These are phyloP conservation scores for Lactarius vividus DNA, from an alignment of 768 basidiomycete species.

Conservation along the genomic window DNA sequence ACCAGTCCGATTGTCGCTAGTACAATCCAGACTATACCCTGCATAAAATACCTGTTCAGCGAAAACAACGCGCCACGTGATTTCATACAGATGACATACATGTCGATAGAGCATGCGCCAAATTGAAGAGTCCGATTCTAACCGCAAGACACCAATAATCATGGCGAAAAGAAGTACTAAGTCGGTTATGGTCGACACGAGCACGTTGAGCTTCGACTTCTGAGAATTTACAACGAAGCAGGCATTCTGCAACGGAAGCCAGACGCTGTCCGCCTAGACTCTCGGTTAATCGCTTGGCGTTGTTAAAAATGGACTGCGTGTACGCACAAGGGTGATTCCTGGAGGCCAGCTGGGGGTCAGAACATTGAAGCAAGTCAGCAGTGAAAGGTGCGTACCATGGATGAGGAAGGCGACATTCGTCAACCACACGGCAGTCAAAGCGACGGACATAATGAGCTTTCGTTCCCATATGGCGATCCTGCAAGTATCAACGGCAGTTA, in stretches of 20 bases:
- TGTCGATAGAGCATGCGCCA: slow-evolving; percentile 10
- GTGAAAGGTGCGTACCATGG: slow-evolving; percentile 3
- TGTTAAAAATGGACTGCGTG: not conserved
- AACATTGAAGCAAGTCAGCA: not conserved
- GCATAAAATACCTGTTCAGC: not conserved
- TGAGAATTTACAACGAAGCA: not conserved
- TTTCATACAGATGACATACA: not conserved
- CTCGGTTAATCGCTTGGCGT: not conserved
- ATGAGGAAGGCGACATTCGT: slow-evolving; percentile 8
- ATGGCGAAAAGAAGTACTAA: slow-evolving; percentile 5
- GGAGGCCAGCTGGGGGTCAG: not conserved
- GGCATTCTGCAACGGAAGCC: not conserved
- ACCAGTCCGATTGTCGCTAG: slow-evolving; percentile 5
- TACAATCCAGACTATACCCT: slow-evolving; percentile 7
- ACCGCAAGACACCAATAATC: slow-evolving; percentile 5
- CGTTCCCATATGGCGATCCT: slow-evolving; percentile 16
- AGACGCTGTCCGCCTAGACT: not conserved
- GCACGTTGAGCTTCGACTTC: not conserved
- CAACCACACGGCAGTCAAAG: slow-evolving; percentile 6
- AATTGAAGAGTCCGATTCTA: not conserved
- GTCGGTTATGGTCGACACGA: slow-evolving; percentile 6
- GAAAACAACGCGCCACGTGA: not conserved
- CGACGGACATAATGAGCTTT: not conserved
- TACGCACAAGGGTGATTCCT: not conserved
- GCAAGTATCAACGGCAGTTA: too few species aligned